Evolutionary conservation across 179 eudicot species (phyloP), one percentile per base, ranked within the genome.

Genomic region (Beta macrorhiza): DNA sequence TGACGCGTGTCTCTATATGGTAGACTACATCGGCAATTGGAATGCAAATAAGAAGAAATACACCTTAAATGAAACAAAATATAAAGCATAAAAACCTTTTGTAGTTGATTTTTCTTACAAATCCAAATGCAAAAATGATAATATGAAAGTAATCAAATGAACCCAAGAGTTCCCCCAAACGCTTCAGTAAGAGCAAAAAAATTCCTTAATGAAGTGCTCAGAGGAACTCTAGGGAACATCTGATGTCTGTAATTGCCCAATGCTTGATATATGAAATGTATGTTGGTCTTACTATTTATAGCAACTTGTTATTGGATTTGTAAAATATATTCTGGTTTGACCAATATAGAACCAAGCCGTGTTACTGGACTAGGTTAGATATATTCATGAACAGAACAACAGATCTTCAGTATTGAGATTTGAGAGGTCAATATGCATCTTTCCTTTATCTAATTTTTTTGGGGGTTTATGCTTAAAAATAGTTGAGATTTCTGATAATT

Each of bases 151-250:
- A 25, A 65, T 62, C 69, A 77, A 20, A 22, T 77, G 79, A 77
- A 77, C 45, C 79, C 79, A 42, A 59, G 79, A 77, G 79, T 77
- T 64, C 71, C 79, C 72, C 79, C 71, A 64, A 77, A 64, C 79
- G 44, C 71, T 77, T 77, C 72, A 77, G 79, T 77, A 77, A 71
- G 72, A 56, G 3, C 3, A 32, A 17, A 7, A 57, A 1, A 14
- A 4, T 17, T 2, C 64, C 81, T 19, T 56, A 78, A 67, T 78
- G 81, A 78, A 67, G 81, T 78, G 81, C 72, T 68, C 64, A 78
- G 72, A 58, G 81, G 81, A 78, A 78, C 81, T 78, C 81, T 78
- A 32, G 81, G 62, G 81, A 67, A 57, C 65, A 78, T 51, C 65
- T 67, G 81, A 78, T 67, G 81, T 12, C 1, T 32, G 3, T n/a